A percentile compares a stretch with the other conserved stretches of the same genome.
These are phyloP conservation scores for Pseudocercospora eumusae DNA, from an alignment of 2,329 filamentous ascomycete species.

Conservation along the genomic window DNA sequence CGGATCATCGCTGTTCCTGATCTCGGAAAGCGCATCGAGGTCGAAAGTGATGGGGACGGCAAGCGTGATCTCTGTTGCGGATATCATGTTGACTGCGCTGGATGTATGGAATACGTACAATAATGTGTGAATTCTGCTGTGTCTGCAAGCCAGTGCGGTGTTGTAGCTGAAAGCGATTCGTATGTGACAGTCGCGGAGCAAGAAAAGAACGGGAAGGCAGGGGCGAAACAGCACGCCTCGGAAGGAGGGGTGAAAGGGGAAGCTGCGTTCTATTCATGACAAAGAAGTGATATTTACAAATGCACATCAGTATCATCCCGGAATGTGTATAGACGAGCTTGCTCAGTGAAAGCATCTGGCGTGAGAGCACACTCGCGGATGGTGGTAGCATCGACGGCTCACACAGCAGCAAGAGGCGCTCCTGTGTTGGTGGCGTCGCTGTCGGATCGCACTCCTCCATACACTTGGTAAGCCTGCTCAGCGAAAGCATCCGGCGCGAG, in stretches of 20 bases:
- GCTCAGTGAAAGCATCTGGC: slow-evolving; percentile 10
- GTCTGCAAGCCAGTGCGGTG: no score
- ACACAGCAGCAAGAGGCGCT: slow-evolving; percentile 2
- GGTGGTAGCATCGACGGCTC: slow-evolving; percentile 8
- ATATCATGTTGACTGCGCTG: neutral
- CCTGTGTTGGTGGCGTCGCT: neutral
- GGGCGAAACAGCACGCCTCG: no score
- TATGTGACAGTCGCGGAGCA: no score
- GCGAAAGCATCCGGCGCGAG: slow-evolving; percentile 7
- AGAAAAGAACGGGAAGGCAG: no score
- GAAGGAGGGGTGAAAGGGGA: neutral
- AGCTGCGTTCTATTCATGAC: neutral
- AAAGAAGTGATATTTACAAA: neutral
- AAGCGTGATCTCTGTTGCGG: no score
- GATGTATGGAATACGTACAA: neutral
- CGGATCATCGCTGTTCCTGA: no score
- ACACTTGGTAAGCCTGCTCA: neutral
- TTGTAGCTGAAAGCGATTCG: no score
- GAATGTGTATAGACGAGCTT: neutral
- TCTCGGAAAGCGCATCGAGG: no score
- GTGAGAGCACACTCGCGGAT: slow-evolving; percentile 9
- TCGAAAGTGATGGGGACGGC: no score
- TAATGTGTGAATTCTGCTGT: no score
- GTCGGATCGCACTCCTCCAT: neutral
- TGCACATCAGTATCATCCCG: neutral